Base-by-base conservation (phyloP, 352 stramenopile species). In the Phytophthora hibernalis region DNA sequence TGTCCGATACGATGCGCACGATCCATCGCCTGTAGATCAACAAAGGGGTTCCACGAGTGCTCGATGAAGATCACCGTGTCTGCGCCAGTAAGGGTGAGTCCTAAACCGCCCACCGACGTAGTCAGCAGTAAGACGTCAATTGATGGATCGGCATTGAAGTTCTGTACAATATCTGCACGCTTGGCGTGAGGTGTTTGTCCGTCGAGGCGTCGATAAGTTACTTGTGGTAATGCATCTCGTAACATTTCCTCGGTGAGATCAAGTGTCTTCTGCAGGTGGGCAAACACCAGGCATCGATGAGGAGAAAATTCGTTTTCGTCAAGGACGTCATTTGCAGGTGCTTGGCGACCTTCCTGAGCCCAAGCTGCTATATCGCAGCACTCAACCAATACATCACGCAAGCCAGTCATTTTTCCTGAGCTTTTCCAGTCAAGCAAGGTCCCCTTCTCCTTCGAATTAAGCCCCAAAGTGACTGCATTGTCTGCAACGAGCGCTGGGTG, bases 61-160 rank as follows among this genome's bases (percentile, higher is more conserved):
- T 99, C 98, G 1, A 99, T 69, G 67, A 99, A 99, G 35, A 99
- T 97, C 9, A 99, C 97, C 0, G 92, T 99, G 73, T 99, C 96
- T 4, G 97, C 97, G 11, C 89, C 92, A 7, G 95, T 99, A 44
- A 99, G 82, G 57, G 98, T 99, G 7, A 99, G 86, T 18, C 98
- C 98, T 5, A 99, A 71, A 0, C 96, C 95, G 16, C 98, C 97
- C 26, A 99, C 87, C 31, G 89, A 80, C 0, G 97, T 99, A 15
- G 97, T 99, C 33, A 99, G 82, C 48, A 99, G 72, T 44, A 99
- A 71, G n/a, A 99, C 68, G 55, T 97, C 88, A 49, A 99, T 95
- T 9, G 81, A 91, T 8, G 75, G 69, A 68, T 99, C 96, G 24
- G 79, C 61, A 65, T 99, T 98, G 70, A 99, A 99, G 9, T 70